Evolutionary conservation across 805 yeast genomes (phyloP).

Genomic region (Candida qinlingensis): DNA sequence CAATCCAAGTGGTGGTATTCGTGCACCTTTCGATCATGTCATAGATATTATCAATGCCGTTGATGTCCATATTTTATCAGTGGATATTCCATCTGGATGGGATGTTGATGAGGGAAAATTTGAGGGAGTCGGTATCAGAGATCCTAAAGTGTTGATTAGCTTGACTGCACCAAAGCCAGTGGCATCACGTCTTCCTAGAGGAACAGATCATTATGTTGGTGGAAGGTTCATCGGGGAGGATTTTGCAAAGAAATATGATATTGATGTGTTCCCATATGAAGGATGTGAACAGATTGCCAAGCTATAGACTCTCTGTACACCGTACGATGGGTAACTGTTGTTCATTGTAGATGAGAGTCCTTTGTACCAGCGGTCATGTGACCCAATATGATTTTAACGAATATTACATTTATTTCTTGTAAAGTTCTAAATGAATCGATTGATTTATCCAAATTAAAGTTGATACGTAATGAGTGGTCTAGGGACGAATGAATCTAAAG

Average conservation of each 20-base stretch:
- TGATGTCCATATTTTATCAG: slow-evolving; percentile 60
- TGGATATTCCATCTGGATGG: slow-evolving; percentile 97
- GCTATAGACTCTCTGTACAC: slow-evolving; percentile 8
- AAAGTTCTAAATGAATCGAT: background rate
- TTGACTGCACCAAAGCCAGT: slow-evolving; percentile 95
- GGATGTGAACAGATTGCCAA: slow-evolving; percentile 54
- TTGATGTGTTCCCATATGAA: slow-evolving; percentile 56
- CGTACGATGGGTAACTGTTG: too few species aligned
- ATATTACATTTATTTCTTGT: background rate
- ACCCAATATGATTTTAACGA: background rate
- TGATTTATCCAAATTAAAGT: background rate
- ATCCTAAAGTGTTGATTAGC: slow-evolving; percentile 69
- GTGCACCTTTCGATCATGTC: slow-evolving; percentile 64
- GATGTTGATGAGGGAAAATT: slow-evolving; percentile 86
- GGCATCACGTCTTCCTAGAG: slow-evolving; percentile 44
- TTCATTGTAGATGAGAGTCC: too few species aligned
- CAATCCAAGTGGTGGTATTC: slow-evolving; percentile 62
- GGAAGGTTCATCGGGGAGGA: slow-evolving; percentile 73
- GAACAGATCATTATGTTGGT: slow-evolving; percentile 69
- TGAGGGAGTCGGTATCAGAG: slow-evolving; percentile 32
- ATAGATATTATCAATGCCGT: slow-evolving; percentile 33
- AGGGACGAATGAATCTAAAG: slow-evolving; percentile 6
- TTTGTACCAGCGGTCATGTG: background rate
- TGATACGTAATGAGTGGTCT: background rate
- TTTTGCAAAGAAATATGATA: slow-evolving; percentile 69